Evolutionary conservation across 768 basidiomycete species (phyloP).

Genomic region (Aureoboletus auriporus): DNA sequence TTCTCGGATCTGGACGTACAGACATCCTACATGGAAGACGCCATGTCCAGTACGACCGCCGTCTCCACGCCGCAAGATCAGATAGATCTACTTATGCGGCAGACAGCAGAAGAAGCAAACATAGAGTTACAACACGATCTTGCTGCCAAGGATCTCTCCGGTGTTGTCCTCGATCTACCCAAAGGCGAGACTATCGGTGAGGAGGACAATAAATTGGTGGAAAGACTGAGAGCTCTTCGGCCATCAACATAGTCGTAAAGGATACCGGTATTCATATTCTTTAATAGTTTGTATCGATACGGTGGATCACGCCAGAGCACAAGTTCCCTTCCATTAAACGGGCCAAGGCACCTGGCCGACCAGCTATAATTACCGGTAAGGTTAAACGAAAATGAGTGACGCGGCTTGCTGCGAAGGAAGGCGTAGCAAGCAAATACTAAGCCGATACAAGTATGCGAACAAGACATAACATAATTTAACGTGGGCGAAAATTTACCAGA

Average conservation of each 20-base stretch:
- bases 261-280: conserved; percentile 8
- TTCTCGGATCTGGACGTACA: conserved; percentile 98
- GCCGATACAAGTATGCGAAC: conserved; percentile 14
- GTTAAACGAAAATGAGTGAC: conserved; percentile 12
- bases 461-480: conserved; percentile 5
- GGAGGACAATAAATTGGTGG: conserved; percentile 79
- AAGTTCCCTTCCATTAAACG: conserved; percentile 7
- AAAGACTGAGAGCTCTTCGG: conserved; percentile 82
- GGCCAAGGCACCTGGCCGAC: conserved; percentile 4
- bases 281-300: conserved; percentile 1
- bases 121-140: conserved; percentile 94
- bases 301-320: not conserved
- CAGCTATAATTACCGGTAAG: not conserved
- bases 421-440: conserved; percentile 16
- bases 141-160: conserved; percentile 53
- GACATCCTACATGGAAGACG: conserved; percentile 96
- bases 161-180: conserved; percentile 52
- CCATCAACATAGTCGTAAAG: conserved; percentile 52
- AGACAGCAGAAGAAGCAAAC: conserved; percentile 96
- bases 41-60: conserved; percentile 91
- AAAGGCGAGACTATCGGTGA: conserved; percentile 57
- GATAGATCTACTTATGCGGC: conserved; percentile 85
- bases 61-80: conserved; percentile 95
- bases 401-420: conserved; percentile 5
- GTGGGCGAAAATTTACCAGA: conserved; percentile 28